phyloP scores from a whole-genome alignment of 805 yeast genomes.

The Starmerella floris region DNA sequence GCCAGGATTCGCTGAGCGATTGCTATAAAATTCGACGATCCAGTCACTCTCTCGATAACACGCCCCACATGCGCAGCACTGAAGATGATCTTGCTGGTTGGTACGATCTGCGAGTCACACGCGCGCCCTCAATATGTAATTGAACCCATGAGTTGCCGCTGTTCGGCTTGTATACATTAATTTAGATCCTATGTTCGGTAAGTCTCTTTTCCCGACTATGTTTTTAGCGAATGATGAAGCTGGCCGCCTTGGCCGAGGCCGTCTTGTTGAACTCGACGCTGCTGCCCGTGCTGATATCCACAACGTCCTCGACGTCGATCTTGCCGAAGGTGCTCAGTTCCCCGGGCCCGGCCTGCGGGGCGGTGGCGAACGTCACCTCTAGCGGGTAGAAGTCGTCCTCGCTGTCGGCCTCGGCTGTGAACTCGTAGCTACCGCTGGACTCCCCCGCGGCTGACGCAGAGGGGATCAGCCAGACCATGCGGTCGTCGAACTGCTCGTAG shows the following conservation, averaged over 20 bases:
- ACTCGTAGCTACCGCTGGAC: conserved; percentile 60
- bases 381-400: conserved; percentile 88
- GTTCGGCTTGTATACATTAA: too few species aligned
- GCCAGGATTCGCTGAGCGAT: too few species aligned
- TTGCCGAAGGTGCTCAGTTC: conserved; percentile 43
- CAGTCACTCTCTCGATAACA: too few species aligned
- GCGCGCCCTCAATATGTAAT: too few species aligned
- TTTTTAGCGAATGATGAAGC: conserved; percentile 18
- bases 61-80: too few species aligned
- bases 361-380: conserved; percentile 44
- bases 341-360: conserved; percentile 26
- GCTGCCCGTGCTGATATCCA: conserved; percentile 32
- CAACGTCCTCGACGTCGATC: conserved; percentile 50
- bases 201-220: neutral
- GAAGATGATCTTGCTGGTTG: too few species aligned
- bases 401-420: conserved; percentile 55
- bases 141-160: too few species aligned
- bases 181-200: too few species aligned
- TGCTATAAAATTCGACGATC: too few species aligned
- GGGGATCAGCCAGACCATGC: conserved; percentile 52
- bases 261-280: conserved; percentile 15
- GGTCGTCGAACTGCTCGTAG: conserved; percentile 48
- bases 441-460: conserved; percentile 35
- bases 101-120: too few species aligned
- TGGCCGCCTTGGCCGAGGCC: conserved; percentile 16